Percentiles rank a stretch among this genome's conserved stretches.
These are phyloP conservation scores for Flueggea neowawraea DNA, from an alignment of 441 rosid genomes.

Conservation along the genomic window DNA sequence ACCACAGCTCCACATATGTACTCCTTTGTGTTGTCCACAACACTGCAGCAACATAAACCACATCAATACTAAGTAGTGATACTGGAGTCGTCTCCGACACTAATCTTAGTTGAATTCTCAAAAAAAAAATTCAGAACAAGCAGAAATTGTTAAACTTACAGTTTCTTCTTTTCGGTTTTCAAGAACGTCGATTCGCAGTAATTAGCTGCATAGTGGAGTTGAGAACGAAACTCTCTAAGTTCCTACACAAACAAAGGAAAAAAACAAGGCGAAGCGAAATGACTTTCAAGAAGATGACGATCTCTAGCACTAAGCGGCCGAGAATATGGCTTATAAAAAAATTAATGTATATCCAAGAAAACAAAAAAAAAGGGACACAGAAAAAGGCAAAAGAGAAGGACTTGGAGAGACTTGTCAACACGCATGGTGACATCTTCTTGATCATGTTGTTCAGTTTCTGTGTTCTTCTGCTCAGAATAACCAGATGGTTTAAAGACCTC, in stretches of 20 bases:
- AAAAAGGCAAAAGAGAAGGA: conserved; percentile 6
- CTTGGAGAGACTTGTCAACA: conserved; percentile 56
- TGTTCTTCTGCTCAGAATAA: background rate
- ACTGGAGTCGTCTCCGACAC: too few species aligned
- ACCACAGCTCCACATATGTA: conserved; percentile 61
- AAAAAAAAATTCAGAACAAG: background rate
- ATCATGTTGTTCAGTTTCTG: background rate
- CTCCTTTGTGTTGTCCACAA: conserved; percentile 56
- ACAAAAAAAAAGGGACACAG: background rate
- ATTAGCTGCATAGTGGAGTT: conserved; percentile 67
- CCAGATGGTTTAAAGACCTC: background rate
- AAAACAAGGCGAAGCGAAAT: background rate
- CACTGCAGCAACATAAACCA: conserved; percentile 23
- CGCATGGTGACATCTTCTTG: conserved; percentile 11
- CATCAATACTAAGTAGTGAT: too few species aligned
- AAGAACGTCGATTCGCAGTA: conserved; percentile 53
- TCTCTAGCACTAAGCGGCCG: too few species aligned
- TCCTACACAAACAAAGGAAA: conserved; percentile 30
- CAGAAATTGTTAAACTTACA: conserved; percentile 23
- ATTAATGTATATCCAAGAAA: background rate
- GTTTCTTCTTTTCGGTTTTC: conserved; percentile 36
- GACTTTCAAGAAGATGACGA: background rate
- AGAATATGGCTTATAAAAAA: background rate
- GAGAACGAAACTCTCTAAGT: conserved; percentile 58
- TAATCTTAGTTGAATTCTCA: too few species aligned